Conservation (phyloP, 2,329 filamentous ascomycete species). For the Trichoderma breve region DNA sequence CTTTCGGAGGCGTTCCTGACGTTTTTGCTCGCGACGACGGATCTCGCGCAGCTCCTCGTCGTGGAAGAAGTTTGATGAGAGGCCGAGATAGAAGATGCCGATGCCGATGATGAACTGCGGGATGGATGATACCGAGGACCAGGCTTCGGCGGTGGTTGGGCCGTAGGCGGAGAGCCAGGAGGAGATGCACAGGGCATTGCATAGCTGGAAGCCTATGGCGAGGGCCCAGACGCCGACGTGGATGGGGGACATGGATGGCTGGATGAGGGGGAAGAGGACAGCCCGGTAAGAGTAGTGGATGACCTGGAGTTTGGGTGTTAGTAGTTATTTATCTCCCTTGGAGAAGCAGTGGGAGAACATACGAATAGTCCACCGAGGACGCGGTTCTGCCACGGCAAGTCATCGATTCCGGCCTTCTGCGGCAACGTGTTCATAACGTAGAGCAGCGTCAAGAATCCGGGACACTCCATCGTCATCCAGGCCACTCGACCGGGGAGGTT, state of each 20-base stretch:
- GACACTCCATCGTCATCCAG: conserved; percentile 86
- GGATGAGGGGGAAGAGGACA: conserved; percentile 74
- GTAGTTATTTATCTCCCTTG: no score
- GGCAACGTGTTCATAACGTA: conserved; percentile 76
- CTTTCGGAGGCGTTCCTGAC: conserved; percentile 44
- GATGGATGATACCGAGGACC: conserved; percentile 41
- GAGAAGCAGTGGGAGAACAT: conserved; percentile 26
- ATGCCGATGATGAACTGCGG: conserved; percentile 62
- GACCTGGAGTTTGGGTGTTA: conserved; percentile 42
- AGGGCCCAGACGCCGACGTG: conserved; percentile 64
- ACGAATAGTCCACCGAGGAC: conserved; percentile 68
- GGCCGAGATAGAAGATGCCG: conserved; percentile 70
- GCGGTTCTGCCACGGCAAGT: conserved; percentile 75
- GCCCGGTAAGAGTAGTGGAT: conserved; percentile 93
- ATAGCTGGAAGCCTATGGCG: conserved; percentile 72
- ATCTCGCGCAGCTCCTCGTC: conserved; percentile 90
- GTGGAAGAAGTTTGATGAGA: conserved; percentile 80
- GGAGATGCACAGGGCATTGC: conserved; percentile 75
- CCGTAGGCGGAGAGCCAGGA: conserved; percentile 83
- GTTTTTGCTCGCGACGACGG: conserved; percentile 63
- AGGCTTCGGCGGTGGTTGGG: conserved; percentile 56
- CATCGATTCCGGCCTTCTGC: conserved; percentile 51
- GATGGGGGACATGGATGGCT: conserved; percentile 91
- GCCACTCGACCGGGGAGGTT: conserved; percentile 87
- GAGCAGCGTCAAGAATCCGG: conserved; percentile 72